A percentile compares a stretch with the other conserved stretches of the same genome.
These are phyloP conservation scores for Capsicum pubescens DNA, from an alignment of 257 asterid species.

Conservation along the genomic window DNA sequence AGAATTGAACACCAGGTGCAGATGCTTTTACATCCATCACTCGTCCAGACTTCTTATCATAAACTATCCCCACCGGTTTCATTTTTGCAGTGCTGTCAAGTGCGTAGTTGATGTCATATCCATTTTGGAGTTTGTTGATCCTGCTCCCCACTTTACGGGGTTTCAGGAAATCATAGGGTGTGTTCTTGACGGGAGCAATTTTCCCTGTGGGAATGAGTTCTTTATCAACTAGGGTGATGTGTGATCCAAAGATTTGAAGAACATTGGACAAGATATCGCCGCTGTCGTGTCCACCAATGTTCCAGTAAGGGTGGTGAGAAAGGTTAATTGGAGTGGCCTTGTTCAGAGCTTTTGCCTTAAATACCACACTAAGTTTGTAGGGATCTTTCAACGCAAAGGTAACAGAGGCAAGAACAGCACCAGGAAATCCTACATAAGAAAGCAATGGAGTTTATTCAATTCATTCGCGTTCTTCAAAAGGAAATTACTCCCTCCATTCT, in stretches of 20 bases:
- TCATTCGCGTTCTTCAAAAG: not conserved
- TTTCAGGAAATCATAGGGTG: slow-evolving; percentile 35
- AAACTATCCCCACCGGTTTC: slow-evolving; percentile 25
- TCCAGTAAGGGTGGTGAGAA: slow-evolving; percentile 39
- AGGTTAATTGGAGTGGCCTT: slow-evolving; percentile 43
- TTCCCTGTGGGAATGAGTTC: slow-evolving; percentile 32
- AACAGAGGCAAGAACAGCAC: slow-evolving; percentile 34
- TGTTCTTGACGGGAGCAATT: slow-evolving; percentile 26
- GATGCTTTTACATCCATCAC: slow-evolving; percentile 22
- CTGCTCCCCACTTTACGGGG: slow-evolving; percentile 28
- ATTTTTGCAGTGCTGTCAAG: slow-evolving; percentile 7
- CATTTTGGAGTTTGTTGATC: slow-evolving; percentile 27
- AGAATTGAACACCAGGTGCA: slow-evolving; percentile 34
- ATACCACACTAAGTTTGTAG: slow-evolving; percentile 27
- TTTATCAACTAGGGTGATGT: slow-evolving; percentile 17
- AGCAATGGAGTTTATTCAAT: not conserved
- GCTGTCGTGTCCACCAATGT: slow-evolving; percentile 42
- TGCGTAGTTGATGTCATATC: slow-evolving; percentile 39
- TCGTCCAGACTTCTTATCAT: slow-evolving; percentile 35
- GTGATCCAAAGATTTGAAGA: slow-evolving; percentile 36
- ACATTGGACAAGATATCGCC: slow-evolving; percentile 35
- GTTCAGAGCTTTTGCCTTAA: slow-evolving; percentile 37
- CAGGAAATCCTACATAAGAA: slow-evolving; percentile 39
- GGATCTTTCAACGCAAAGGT: slow-evolving; percentile 19
- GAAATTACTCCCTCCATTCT: not conserved